These are phyloP conservation scores for Mucor sp. DNA, from an alignment of 371 early-diverging fungal species.

Conservation along the genomic window DNA sequence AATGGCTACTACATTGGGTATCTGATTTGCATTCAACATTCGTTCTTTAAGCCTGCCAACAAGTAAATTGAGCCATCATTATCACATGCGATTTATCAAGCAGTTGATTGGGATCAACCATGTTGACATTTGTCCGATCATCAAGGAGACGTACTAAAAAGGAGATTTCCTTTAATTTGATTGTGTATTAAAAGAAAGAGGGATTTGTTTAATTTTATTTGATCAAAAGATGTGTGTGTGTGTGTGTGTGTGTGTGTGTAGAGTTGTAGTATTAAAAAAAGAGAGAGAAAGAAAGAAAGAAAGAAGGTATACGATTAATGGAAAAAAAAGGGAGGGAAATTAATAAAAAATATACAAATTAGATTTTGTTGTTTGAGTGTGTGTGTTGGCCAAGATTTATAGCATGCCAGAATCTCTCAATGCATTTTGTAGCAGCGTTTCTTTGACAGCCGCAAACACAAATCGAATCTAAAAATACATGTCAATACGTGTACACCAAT, in stretches of 20 bases:
- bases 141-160: neutral
- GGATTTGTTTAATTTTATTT: neutral
- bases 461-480: constrained; percentile 50
- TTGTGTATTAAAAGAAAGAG: neutral
- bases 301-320: constrained; percentile 1
- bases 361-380: neutral
- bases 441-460: constrained; percentile 81
- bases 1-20: too few relatives aligned
- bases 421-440: constrained; percentile 77
- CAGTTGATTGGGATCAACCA: neutral
- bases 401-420: constrained; percentile 71
- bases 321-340: neutral
- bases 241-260: neutral
- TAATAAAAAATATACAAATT: constrained; percentile 3
- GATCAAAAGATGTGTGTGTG: neutral
- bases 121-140: neutral
- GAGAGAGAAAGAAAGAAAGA: neutral
- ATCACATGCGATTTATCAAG: neutral
- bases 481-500: neutral
- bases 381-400: constrained; percentile 25
- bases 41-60: neutral
- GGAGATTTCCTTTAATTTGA: neutral
- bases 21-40: neutral
- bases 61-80: neutral
- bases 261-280: neutral